phyloP scores from a whole-genome alignment of 345 rosid genomes.

The Kernera saxatilis region DNA sequence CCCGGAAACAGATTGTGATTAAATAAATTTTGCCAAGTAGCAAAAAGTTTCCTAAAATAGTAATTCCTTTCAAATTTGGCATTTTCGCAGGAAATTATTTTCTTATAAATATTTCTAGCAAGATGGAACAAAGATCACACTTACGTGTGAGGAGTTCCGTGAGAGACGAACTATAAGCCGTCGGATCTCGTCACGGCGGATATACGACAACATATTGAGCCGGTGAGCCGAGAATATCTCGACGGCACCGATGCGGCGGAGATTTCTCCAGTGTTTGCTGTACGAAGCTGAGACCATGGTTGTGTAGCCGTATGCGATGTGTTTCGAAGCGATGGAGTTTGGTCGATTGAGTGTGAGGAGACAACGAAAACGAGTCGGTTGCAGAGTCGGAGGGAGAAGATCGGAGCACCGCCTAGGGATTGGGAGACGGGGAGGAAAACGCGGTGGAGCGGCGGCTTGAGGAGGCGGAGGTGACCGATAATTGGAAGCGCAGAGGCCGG shows the following conservation, averaged over 20 bases:
- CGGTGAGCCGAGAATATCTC: constrained; percentile 40
- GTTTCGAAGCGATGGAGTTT: neutral
- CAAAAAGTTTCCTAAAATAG: no score
- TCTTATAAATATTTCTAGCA: neutral
- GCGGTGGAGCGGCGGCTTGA: constrained; percentile 17
- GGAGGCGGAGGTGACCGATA: constrained; percentile 24
- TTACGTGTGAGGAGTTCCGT: neutral
- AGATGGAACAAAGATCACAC: neutral
- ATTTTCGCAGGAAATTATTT: neutral
- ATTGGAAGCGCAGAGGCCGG: constrained; percentile 22
- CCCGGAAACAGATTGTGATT: no score
- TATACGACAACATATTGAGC: constrained; percentile 11
- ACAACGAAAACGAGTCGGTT: constrained; percentile 34
- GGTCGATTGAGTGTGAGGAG: constrained; percentile 33
- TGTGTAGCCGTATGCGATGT: constrained; percentile 32
- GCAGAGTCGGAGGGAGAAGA: constrained; percentile 44
- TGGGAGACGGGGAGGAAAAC: neutral
- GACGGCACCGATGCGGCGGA: constrained; percentile 35
- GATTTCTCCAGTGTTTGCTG: constrained; percentile 53
- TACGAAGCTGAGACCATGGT: constrained; percentile 29
- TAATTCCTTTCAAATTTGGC: neutral
- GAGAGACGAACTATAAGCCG: constrained; percentile 18
- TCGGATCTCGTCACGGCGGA: constrained; percentile 35
- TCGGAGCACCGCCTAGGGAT: constrained; percentile 28
- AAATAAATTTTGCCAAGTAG: no score